A percentile compares a stretch with the other conserved stretches of the same genome.
Conservation (phyloP, 176 grass and related monocot genomes). For the Chrysopogon serrulatus region DNA sequence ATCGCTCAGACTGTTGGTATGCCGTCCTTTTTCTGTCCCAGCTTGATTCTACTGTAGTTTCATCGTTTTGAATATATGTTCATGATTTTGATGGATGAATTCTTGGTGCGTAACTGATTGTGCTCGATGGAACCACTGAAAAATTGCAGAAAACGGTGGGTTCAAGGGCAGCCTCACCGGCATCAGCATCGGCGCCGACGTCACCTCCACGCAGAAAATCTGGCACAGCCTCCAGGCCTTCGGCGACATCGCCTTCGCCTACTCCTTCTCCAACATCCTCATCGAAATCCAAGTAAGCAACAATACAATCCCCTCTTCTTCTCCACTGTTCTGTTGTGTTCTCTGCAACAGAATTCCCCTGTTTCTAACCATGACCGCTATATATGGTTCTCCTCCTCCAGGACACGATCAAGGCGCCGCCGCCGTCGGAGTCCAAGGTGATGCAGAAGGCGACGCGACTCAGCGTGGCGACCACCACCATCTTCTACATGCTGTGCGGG, state of each 20-base stretch:
- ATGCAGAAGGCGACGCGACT: constrained; percentile 45
- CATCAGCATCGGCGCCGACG: constrained; percentile 27
- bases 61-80: too few species aligned
- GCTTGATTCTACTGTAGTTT: neutral
- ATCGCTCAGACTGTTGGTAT: constrained; percentile 30
- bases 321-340: too few species aligned
- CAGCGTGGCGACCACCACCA: constrained; percentile 28
- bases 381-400: neutral
- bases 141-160: neutral
- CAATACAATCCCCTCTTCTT: too few species aligned
- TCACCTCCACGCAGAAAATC: constrained; percentile 12
- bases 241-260: constrained; percentile 55
- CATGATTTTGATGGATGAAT: neutral
- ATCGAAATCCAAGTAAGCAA: constrained; percentile 43
- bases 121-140: neutral
- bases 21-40: neutral
- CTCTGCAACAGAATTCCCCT: too few species aligned
- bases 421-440: constrained; percentile 50
- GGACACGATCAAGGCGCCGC: constrained; percentile 51
- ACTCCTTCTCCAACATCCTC: constrained; percentile 44
- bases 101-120: neutral
- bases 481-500: constrained; percentile 57
- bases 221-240: constrained; percentile 44
- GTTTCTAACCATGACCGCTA: neutral
- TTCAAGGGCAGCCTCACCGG: constrained; percentile 42